Percentiles rank a stretch among this genome's conserved stretches.
These are phyloP conservation scores for Ogataea dorogensis DNA, from an alignment of 805 yeast species.

Conservation along the genomic window DNA sequence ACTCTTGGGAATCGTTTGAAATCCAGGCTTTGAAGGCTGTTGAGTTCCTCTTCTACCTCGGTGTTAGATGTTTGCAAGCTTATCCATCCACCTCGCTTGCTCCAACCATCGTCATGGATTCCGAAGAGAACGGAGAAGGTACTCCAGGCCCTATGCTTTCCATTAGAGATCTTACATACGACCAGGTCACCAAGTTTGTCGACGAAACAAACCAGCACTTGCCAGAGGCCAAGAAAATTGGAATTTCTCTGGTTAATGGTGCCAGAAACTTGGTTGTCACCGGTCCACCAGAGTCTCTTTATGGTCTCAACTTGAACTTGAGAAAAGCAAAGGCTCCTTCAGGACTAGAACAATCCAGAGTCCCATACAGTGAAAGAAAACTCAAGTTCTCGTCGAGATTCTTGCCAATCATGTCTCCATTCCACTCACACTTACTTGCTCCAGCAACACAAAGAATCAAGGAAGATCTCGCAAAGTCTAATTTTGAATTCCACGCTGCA, in stretches of 20 bases:
- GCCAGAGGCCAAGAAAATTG: conserved; percentile 88
- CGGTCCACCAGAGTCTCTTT: conserved; percentile 97
- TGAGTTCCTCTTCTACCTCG: conserved; percentile 85
- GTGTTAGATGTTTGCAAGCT: conserved; percentile 84
- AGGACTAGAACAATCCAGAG: conserved; percentile 92
- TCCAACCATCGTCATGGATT: conserved; percentile 89
- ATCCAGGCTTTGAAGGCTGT: conserved; percentile 73
- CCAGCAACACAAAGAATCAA: conserved; percentile 68
- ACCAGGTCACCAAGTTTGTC: conserved; percentile 76
- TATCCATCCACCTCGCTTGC: conserved; percentile 94
- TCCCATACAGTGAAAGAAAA: conserved; percentile 92
- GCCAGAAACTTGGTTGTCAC: conserved; percentile 93
- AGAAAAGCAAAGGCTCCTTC: conserved; percentile 93
- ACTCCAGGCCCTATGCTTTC: conserved; percentile 97
- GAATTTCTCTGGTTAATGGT: conserved; percentile 89
- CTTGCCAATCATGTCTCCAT: conserved; percentile 93
- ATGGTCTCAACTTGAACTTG: conserved; percentile 88
- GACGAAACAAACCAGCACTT: conserved; percentile 89
- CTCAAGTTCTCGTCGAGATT: conserved; percentile 90
- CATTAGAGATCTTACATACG: conserved; percentile 78
- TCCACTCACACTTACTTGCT: conserved; percentile 85
- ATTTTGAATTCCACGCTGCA: conserved; percentile 52
- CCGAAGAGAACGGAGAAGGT: conserved; percentile 93
- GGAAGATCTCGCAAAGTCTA: conserved; percentile 60
- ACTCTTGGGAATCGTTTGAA: conserved; percentile 82